Evolutionary conservation across 768 basidiomycete genomes (phyloP).

Genomic region (Trametes gibbosa): DNA sequence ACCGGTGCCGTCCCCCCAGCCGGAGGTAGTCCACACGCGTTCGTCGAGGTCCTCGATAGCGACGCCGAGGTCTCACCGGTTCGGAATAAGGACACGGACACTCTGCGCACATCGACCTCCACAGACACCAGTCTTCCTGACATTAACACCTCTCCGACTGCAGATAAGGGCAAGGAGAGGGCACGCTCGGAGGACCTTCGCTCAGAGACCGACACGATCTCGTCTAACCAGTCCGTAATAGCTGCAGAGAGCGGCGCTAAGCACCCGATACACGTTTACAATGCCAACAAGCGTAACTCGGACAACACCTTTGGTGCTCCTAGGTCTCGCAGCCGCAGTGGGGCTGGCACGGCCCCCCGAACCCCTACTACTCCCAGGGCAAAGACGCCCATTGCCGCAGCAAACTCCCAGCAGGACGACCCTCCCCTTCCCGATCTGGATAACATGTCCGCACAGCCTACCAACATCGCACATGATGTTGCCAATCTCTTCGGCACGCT

Average conservation of each 20-base stretch:
- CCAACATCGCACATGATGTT: conserved; percentile 49
- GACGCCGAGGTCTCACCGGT: conserved; percentile 34
- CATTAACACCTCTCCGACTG: conserved; percentile 21
- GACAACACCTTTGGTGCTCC: conserved; percentile 17
- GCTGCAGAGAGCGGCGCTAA: conserved; percentile 47
- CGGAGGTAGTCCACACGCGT: conserved; percentile 55
- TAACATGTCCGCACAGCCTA: conserved; percentile 23
- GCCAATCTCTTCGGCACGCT: conserved; percentile 58
- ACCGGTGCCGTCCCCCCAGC: conserved; percentile 12
- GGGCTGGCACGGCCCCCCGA: conserved; percentile 3
- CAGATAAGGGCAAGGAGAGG: conserved; percentile 50
- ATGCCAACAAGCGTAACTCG: conserved; percentile 23
- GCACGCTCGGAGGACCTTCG: conserved; percentile 29
- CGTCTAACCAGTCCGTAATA: conserved; percentile 42
- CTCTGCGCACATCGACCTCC: conserved; percentile 22
- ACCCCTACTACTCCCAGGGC: conserved; percentile 11
- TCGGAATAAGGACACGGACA: conserved; percentile 15
- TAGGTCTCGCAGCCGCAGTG: conserved; percentile 13
- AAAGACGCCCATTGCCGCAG: not conserved
- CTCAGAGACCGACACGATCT: conserved; percentile 32
- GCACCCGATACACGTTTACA: conserved; percentile 59
- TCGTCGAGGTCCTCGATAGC: conserved; percentile 55
- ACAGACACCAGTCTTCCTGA: conserved; percentile 17
- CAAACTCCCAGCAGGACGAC: conserved; percentile 24
- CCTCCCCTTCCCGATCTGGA: conserved; percentile 52